Conservation (phyloP, 305 asterid genomes). For the Solanum hybrid region DNA sequence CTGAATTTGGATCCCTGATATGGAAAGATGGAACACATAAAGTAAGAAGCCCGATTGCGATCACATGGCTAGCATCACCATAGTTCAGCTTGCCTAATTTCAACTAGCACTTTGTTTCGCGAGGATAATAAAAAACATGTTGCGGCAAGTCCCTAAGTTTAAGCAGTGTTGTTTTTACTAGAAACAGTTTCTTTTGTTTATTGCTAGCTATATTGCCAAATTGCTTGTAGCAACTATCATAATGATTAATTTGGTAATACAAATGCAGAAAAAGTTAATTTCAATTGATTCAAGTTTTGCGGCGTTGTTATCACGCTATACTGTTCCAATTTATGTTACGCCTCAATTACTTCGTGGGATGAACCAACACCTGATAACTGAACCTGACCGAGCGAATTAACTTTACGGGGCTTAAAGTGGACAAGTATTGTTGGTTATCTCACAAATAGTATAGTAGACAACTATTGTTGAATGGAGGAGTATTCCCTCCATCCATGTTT, state of each 20-base stretch:
- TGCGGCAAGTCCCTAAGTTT: background rate
- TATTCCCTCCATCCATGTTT: too few species aligned
- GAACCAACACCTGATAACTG: too few species aligned
- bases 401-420: too few species aligned
- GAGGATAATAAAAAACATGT: slow-evolving; percentile 10
- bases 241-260: background rate
- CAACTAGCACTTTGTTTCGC: slow-evolving; percentile 8
- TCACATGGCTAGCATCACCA: slow-evolving; percentile 68
- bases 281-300: too few species aligned
- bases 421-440: too few species aligned
- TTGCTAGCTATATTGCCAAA: background rate
- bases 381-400: too few species aligned
- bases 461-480: too few species aligned
- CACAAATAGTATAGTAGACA: too few species aligned
- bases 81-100: slow-evolving; percentile 14
- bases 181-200: background rate
- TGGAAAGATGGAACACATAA: slow-evolving; percentile 65
- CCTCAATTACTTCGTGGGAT: too few species aligned
- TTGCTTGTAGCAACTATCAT: background rate
- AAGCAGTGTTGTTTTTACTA: background rate
- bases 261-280: background rate
- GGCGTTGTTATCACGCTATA: background rate
- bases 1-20: slow-evolving; percentile 60
- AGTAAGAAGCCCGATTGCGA: slow-evolving; percentile 74
- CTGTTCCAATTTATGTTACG: background rate